Conservation (phyloP, 257 asterid genomes). For the Scutellaria minor region DNA sequence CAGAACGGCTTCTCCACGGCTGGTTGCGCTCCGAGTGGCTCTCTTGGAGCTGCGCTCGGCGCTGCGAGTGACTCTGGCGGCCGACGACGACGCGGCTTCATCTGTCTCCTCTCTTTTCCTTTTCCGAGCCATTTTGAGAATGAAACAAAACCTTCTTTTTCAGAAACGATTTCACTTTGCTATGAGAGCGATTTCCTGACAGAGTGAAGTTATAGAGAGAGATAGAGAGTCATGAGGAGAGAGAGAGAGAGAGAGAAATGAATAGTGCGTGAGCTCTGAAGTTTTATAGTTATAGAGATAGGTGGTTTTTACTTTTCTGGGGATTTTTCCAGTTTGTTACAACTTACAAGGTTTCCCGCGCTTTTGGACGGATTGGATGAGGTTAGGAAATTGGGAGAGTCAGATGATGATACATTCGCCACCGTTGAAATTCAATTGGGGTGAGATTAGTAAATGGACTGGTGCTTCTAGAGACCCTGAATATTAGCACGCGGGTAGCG, state of each 20-base stretch:
- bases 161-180: neutral
- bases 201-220: no score
- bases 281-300: neutral
- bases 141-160: neutral
- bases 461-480: neutral
- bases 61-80: neutral
- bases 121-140: slow-evolving; percentile 7
- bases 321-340: neutral
- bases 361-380: slow-evolving; percentile 5
- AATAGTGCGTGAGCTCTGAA: neutral
- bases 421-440: neutral
- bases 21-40: slow-evolving; percentile 26
- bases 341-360: neutral
- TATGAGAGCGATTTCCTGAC: neutral
- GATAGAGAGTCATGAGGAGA: no score
- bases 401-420: neutral
- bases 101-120: neutral
- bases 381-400: neutral
- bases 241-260: no score
- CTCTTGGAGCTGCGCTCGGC: neutral
- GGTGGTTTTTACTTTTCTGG: no score
- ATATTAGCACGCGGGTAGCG: no score
- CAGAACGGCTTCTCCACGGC: slow-evolving; percentile 1
- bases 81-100: neutral
- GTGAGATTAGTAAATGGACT: neutral